Evolutionary conservation across 257 asterid species (phyloP), one percentile per base, ranked within the genome.

Genomic region (Asclepias syriaca): DNA sequence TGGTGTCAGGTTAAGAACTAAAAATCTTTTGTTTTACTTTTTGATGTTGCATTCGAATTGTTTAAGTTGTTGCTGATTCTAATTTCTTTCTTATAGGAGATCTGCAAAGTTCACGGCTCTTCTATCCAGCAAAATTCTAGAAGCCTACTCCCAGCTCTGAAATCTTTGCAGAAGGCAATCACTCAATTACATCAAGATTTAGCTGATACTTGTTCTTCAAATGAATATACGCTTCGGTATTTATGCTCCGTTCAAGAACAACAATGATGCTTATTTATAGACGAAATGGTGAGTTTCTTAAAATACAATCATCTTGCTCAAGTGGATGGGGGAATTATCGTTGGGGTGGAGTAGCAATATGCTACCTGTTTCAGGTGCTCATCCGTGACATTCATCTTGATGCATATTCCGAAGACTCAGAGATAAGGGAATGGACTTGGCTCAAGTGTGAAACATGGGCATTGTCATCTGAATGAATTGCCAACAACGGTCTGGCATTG

Each of bases 201-300:
- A 87, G 96, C 97, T 1, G 97, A 95, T 58, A 87, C 92, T 4
- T 92, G 97, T 76, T 90, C 96, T 15, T 90, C 97, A 69, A 92
- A 95, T 64, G 97, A 87, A 86, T 91, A 92, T 79, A 79, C 78
- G 89, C 98, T 95, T 70, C 89, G 87, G 59, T 95, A 92, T 80
- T 78, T 95, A 59, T 87, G 95, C 76, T 82, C 90, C 57, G 69
- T 88, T 5, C 39, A 85, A 85, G 85, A 77, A 72, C 78, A 82
- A 71, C 13, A 84, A 81, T 84, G 79, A 80, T 69, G 37, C 13
- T n/a, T 61, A 40, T 22, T 46, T 1, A 61, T 58, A 32, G 75
- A 19, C 12, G 7, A 11, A 21, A 9, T 29, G 68, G 75, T 46
- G 60, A 59, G 75, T 15, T 24, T 22, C 75, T 21, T 45, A 14